Evolutionary conservation across 1,284 basidiomycete genomes (phyloP).

Genomic region (Leccinum ponderosum): DNA sequence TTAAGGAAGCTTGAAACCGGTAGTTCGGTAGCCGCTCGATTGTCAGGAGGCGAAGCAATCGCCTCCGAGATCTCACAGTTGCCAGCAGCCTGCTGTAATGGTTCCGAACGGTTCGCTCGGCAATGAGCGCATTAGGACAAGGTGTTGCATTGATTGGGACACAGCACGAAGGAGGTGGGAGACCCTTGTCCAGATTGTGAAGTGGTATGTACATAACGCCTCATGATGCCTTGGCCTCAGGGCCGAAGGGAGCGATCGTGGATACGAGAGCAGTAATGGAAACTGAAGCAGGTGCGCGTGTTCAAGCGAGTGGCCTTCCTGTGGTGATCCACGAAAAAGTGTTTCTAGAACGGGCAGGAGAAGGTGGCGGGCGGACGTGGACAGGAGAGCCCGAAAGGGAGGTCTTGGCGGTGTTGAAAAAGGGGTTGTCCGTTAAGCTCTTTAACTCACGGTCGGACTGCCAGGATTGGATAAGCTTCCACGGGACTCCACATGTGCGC

Average conservation of each 20-base stretch:
- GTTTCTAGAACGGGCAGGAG: slow-evolving; percentile 14
- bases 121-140: slow-evolving; percentile 26
- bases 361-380: slow-evolving; percentile 4
- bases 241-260: slow-evolving; percentile 9
- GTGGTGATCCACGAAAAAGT: slow-evolving; percentile 24
- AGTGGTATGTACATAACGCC: slow-evolving; percentile 16
- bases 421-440: slow-evolving; percentile 36
- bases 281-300: neutral
- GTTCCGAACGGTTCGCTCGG: slow-evolving; percentile 30
- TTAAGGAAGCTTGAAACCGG: slow-evolving; percentile 28
- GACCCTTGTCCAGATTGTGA: slow-evolving; percentile 9
- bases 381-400: slow-evolving; percentile 9
- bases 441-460: slow-evolving; percentile 34
- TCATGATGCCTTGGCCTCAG: slow-evolving; percentile 5
- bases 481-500: slow-evolving; percentile 34
- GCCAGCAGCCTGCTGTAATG: slow-evolving; percentile 33
- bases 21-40: slow-evolving; percentile 34
- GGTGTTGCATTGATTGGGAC: slow-evolving; percentile 18
- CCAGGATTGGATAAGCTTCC: slow-evolving; percentile 38
- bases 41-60: slow-evolving; percentile 36
- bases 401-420: slow-evolving; percentile 23
- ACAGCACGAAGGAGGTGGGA: slow-evolving; percentile 10
- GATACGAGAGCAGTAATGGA: slow-evolving; percentile 8
- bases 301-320: slow-evolving; percentile 17
- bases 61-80: slow-evolving; percentile 37